These are phyloP conservation scores for Alternaria arbusti DNA, from an alignment of 2,329 filamentous ascomycete species.

Conservation along the genomic window DNA sequence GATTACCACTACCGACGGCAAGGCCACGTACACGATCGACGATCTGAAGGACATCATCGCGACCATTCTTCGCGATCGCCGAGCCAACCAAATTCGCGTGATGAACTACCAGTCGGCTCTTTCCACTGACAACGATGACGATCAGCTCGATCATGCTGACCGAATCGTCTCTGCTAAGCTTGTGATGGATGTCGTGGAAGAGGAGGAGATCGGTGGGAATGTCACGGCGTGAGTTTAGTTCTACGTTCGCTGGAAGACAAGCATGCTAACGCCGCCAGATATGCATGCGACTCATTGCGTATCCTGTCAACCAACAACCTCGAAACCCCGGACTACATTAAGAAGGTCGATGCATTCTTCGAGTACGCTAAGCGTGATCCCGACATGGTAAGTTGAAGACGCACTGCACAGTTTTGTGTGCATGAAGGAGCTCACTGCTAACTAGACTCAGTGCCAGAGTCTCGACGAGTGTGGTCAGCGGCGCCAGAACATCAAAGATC, in stretches of 20 bases:
- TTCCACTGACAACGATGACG: conserved; percentile 12
- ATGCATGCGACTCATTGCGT: conserved; percentile 26
- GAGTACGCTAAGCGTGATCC: conserved; percentile 30
- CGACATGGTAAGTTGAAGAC: conserved; percentile 22
- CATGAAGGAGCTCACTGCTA: not conserved
- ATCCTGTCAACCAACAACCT: not conserved
- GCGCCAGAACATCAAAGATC: not conserved
- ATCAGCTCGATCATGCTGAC: conserved; percentile 33
- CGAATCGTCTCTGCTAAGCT: conserved; percentile 35
- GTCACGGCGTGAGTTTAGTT: conserved; percentile 20
- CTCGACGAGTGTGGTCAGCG: conserved; percentile 21
- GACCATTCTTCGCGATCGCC: conserved; percentile 19
- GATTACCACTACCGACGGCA: conserved; percentile 26
- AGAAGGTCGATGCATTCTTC: conserved; percentile 22
- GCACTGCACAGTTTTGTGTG: not conserved
- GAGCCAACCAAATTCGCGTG: conserved; percentile 25
- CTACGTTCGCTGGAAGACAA: too few species aligned
- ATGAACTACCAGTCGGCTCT: conserved; percentile 28
- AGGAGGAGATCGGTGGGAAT: conserved; percentile 13
- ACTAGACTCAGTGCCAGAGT: conserved; percentile 21
- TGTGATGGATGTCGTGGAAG: conserved; percentile 29
- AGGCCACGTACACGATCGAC: conserved; percentile 26
- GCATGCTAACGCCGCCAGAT: conserved; percentile 16
- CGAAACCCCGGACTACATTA: conserved; percentile 1
- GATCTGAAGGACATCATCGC: conserved; percentile 24